phyloP scores from a whole-genome alignment of 176 grass and related monocot genomes.

The Elaeis guineensis region DNA sequence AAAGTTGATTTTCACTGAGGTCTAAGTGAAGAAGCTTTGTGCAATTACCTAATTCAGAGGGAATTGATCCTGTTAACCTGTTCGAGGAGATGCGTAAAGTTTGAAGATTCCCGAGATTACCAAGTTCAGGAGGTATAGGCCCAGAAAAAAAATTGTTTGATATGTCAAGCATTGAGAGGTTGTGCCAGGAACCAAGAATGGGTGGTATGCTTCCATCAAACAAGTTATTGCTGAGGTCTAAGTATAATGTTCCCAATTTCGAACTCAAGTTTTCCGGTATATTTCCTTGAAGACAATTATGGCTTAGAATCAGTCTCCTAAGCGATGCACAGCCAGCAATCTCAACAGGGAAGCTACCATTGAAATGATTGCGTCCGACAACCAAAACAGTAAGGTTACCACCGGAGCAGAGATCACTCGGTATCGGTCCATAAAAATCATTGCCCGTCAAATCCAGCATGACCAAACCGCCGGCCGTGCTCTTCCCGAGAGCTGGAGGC shows the following conservation, averaged over 20 bases:
- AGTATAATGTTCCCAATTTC: conserved; percentile 31
- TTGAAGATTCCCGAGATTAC: conserved; percentile 24
- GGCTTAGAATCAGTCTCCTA: conserved; percentile 31
- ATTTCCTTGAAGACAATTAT: conserved; percentile 26
- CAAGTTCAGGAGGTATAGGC: conserved; percentile 37
- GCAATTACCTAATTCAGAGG: conserved; percentile 24
- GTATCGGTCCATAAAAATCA: conserved; percentile 32
- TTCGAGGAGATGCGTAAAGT: conserved; percentile 37
- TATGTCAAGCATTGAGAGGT: conserved; percentile 51
- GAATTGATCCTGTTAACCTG: conserved; percentile 36
- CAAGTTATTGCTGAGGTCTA: conserved; percentile 49
- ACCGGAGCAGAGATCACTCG: conserved; percentile 32
- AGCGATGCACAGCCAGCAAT: conserved; percentile 35
- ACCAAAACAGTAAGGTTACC: conserved; percentile 30
- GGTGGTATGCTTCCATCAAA: conserved; percentile 39
- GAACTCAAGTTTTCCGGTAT: conserved; percentile 21
- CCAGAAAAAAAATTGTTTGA: conserved; percentile 41
- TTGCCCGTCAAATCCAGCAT: conserved; percentile 37
- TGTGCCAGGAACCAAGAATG: conserved; percentile 31
- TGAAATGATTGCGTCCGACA: conserved; percentile 40
- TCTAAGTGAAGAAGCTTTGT: conserved; percentile 25
- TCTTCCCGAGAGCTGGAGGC: conserved; percentile 34
- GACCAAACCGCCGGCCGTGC: conserved; percentile 32
- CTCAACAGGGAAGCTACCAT: conserved; percentile 19
- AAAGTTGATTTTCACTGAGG: conserved; percentile 35